These are phyloP conservation scores for Aspergillus puulaauensis DNA, from an alignment of 2,329 filamentous ascomycete genomes.

Conservation along the genomic window DNA sequence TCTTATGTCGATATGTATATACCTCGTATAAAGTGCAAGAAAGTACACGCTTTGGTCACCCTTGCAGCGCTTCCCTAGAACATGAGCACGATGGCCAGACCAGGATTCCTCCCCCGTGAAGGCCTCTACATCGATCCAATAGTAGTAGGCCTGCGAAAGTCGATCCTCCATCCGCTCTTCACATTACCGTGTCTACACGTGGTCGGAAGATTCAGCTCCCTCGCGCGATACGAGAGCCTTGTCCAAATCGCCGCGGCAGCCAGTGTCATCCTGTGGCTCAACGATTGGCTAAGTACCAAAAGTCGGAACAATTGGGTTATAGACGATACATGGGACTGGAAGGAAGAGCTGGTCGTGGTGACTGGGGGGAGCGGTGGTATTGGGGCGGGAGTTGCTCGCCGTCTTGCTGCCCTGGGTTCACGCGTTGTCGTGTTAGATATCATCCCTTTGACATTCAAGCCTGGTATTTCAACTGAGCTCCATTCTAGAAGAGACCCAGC, in stretches of 20 bases:
- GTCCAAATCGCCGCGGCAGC: not conserved
- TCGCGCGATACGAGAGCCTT: not conserved
- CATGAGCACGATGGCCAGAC: not conserved
- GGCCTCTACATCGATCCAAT: constrained; percentile 24
- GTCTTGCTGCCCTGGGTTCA: constrained; percentile 29
- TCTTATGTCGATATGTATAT: no score
- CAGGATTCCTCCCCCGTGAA: constrained; percentile 14
- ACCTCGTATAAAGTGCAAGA: no score
- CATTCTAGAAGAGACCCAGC: no score
- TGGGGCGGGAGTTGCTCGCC: constrained; percentile 35
- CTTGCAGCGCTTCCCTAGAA: not conserved
- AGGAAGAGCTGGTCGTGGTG: constrained; percentile 45
- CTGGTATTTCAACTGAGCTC: constrained; percentile 1
- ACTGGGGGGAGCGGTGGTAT: constrained; percentile 49
- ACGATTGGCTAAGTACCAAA: constrained; percentile 16
- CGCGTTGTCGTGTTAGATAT: constrained; percentile 39
- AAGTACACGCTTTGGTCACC: not conserved
- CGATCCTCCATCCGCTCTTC: constrained; percentile 14
- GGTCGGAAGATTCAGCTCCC: not conserved
- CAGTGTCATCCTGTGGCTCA: constrained; percentile 16
- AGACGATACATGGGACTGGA: constrained; percentile 38
- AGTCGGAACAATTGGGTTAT: constrained; percentile 21
- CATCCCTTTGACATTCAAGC: constrained; percentile 21
- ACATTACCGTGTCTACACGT: not conserved
- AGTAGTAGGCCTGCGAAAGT: constrained; percentile 7